Base-by-base conservation (phyloP, 768 basidiomycete genomes). In the Candolleomyces eurysporus region DNA sequence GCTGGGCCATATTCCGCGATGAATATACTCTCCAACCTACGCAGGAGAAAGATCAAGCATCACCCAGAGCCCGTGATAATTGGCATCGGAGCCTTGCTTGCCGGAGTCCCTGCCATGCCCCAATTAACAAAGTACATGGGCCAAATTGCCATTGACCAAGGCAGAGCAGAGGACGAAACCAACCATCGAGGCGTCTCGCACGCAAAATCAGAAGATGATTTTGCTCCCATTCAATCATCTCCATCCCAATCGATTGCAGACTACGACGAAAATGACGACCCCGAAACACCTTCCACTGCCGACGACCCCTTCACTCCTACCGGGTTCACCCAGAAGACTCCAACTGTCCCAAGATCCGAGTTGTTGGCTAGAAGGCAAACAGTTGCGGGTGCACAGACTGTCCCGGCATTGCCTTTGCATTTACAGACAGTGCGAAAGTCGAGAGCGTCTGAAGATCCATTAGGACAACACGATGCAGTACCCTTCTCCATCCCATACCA, bases 101-200 rank as follows among this genome's bases (percentile, higher is more conserved):
- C 93, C 14, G 90, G 90, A 32, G 78, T 78, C 30, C 88, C 90
- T 3, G 94, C 81, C 7, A 82, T 97, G 82, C 94, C 94, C 1
- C 71, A 73, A 21, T 77, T 98, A 32, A 85, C 88, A 0, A 80
- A 84, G n/a, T 74, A 86, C 4, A 85, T 90, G 71, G 95, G 96
- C 5, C 76, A 90, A 62, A 89, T 96, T 54, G 91, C 93, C 2
- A 76, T 98, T 54, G 94, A 94, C 65, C 96, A 98, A 75, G 96
- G 96, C 1, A 82, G 93, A 17, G 79, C 82, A 56, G 87, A 89
- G 62, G 88, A 90, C 57, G 80, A 82, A n/a, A 79, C 77, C 1
- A 72, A 74, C 59, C 76, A 79, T 59, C 71, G 79, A 21, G 81
- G 78, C 69, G 84, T 84, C 63, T 68, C 85, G 22, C 79, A 85